Evolutionary conservation across 441 rosid genomes (phyloP), one percentile per base, ranked within the genome.

Genomic region (Eruca vesicaria): DNA sequence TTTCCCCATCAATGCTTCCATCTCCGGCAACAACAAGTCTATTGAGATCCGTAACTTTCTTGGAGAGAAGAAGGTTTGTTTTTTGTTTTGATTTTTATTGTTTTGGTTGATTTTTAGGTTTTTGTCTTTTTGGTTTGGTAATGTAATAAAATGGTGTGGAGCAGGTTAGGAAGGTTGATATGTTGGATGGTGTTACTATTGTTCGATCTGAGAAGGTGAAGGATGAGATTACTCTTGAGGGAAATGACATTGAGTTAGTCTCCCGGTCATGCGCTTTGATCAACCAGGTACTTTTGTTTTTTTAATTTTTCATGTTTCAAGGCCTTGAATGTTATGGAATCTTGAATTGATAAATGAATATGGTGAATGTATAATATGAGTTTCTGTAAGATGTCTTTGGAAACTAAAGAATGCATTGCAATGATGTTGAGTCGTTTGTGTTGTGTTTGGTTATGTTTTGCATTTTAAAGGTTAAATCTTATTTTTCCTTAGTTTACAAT

Each of bases 1-100:
- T 73, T 92, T 92, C 9, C 94, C 92, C 0, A 89, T 88, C 82
- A 88, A 88, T 60, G 93, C 91, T 8, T 86, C 91, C 16, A 91
- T 91, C 78, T 74, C 78, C 7, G 77, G 75, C 33, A 6, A 48
- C 32, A 81, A 45, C 80, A 84, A 68, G 31, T 71, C 90, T 41
- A 91, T 91, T n/a, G 97, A 91, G 90, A 91, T 91, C 83, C 86
- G 97, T 31, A 91, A 91, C 82, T 91, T 91, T 68, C 89, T 91
- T 7, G 94, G 97, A 45, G 95, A 91, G 86, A 85, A 83, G 68
- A 85, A 76, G 88, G 88, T 21, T 32, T 2, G 58, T 28, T 2
- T 20, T 45, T 9, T 9, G 11, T 3, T 56, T 57, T n/a, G n/a
- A n/a, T n/a, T 5, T 19, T 23, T 1, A 23, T 12, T 10, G 29